phyloP scores from a whole-genome alignment of 768 basidiomycete genomes.

The Lactarius sp. region DNA sequence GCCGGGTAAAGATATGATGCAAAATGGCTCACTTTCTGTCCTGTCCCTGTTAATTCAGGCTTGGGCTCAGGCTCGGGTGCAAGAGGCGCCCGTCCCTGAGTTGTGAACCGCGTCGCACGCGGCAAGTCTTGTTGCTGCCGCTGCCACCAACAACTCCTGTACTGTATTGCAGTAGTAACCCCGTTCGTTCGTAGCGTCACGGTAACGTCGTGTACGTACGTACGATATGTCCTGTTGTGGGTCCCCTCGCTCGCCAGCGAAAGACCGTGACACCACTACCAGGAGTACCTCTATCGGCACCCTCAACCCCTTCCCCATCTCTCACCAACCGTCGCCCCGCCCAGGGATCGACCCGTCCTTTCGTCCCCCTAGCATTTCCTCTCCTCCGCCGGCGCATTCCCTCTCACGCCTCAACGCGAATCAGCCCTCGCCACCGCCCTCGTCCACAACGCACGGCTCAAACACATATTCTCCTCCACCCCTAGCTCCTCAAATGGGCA shows the following conservation, averaged over 20 bases:
- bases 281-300: conserved; percentile 32
- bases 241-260: conserved; percentile 27
- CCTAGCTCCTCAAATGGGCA: background rate
- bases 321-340: conserved; percentile 49
- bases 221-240: conserved; percentile 74
- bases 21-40: background rate
- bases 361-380: background rate
- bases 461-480: conserved; percentile 1
- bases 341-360: conserved; percentile 1
- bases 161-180: too few relatives aligned
- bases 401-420: background rate
- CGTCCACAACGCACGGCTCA: conserved; percentile 1
- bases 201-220: conserved; percentile 35
- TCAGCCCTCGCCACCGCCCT: background rate
- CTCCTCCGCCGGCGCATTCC: conserved; percentile 7
- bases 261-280: conserved; percentile 27
- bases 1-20: too few relatives aligned
- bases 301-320: conserved; percentile 36
- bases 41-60: background rate
- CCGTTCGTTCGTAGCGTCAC: too few relatives aligned
- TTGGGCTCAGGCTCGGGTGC: background rate
- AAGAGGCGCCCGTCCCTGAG: too few relatives aligned
- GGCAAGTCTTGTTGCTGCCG: too few relatives aligned
- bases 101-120: too few relatives aligned
- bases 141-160: too few relatives aligned